Percentiles rank a stretch among this genome's conserved stretches.
These are phyloP conservation scores for Chalaropsis ovoidea DNA, from an alignment of 2,329 filamentous ascomycete species.

Conservation along the genomic window DNA sequence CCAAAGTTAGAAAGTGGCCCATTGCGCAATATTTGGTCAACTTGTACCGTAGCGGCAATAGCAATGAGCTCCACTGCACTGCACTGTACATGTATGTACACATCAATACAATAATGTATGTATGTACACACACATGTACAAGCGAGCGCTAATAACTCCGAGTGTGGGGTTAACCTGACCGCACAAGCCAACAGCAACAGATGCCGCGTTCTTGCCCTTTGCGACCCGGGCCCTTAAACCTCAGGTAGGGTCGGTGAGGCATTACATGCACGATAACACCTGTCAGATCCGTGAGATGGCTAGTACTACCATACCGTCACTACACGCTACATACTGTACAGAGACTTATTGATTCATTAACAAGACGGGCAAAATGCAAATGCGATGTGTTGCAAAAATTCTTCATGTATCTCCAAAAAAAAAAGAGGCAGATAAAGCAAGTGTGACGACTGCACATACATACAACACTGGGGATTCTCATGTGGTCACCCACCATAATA, in stretches of 20 bases:
- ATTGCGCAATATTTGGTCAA: background rate
- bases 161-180: background rate
- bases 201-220: background rate
- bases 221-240: background rate
- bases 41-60: no score
- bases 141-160: background rate
- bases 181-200: conserved; percentile 7
- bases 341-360: background rate
- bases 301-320: background rate
- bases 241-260: conserved; percentile 8
- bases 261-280: conserved; percentile 6
- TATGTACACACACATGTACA: background rate
- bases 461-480: background rate
- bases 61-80: no score
- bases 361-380: background rate
- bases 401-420: background rate
- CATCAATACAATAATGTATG: no score
- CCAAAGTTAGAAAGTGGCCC: background rate
- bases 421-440: no score
- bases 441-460: no score
- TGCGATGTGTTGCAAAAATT: background rate
- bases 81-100: background rate
- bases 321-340: background rate
- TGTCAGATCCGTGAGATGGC: background rate
- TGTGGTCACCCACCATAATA: background rate